Evolutionary conservation across 768 basidiomycete species (phyloP), one percentile per base, ranked within the genome.

Genomic region (Xerocomus potaroensis): DNA sequence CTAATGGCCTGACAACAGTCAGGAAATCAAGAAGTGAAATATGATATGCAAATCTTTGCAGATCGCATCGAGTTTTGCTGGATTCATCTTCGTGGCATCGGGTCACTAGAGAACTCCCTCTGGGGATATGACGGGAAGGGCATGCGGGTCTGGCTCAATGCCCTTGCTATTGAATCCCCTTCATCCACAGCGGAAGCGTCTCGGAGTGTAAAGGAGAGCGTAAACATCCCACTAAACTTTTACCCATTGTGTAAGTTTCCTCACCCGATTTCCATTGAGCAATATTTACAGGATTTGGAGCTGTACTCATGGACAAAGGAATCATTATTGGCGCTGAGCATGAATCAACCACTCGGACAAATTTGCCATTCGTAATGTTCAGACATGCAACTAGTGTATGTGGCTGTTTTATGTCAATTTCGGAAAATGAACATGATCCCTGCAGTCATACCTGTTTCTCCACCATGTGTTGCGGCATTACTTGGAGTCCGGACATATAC

Each of bases 51-150:
- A 62, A 87, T 98, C 26, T 84, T 99, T 35, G 92, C 95, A 0
- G 91, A 96, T 51, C 81, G 85, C n/a, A 90, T 98, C 54, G 95
- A 99, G 62, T 93, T 96, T 61, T 99, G 94, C 66, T 99, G 95
- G 95, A 96, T 94, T 44, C 95, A 97, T 72, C 73, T 99, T 34
- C 81, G 87, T 31, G 95, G 95, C 2, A 91, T 99, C 32, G 89
- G 86, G 6, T 81, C 90, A 2, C 70, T 99, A 38, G 95, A 98
- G 63, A 99, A 99, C 68, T 97, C 94, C 6, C 72, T 99, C 18
- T 99, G 95, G 95, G 95, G 85, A 1, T 99, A 91, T 64, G 95
- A 97, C 54, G 95, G 93, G 3, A 76, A 80, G 49, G 81, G 81
- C 9, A 86, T 99, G 56, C 74, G 92, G 24, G 83, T 98, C 14